These are phyloP conservation scores for Angomonas desouzai DNA, from an alignment of 208 protist species.

Conservation along the genomic window DNA sequence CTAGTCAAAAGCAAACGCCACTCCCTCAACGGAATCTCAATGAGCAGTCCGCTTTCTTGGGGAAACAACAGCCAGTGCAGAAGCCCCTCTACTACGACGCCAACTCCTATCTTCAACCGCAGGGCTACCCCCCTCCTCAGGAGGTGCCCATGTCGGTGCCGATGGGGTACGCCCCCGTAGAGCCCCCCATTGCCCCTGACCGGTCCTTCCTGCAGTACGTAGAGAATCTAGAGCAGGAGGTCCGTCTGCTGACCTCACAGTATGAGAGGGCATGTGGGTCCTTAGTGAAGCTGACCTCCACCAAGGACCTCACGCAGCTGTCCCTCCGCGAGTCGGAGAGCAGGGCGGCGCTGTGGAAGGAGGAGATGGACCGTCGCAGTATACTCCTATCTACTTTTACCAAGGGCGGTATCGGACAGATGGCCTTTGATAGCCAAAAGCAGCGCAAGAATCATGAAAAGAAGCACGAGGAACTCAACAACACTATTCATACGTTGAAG, in stretches of 20 bases:
- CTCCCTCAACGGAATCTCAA: not conserved
- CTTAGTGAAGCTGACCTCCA: not conserved
- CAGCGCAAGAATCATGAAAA: not conserved
- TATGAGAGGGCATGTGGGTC: constrained; percentile 16
- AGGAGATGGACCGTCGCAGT: not conserved
- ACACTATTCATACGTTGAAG: not conserved
- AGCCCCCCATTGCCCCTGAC: constrained; percentile 2
- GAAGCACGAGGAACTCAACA: constrained; percentile 2
- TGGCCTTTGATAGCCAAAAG: not conserved
- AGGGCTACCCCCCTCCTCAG: not conserved
- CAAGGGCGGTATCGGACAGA: not conserved
- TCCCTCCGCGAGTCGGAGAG: constrained; percentile 1
- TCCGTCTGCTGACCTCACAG: constrained; percentile 23
- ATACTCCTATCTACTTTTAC: not conserved
- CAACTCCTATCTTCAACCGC: constrained; percentile 1
- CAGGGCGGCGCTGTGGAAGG: not conserved
- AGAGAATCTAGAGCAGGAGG: constrained; percentile 28
- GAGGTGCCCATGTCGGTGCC: not conserved
- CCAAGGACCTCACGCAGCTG: constrained; percentile 9
- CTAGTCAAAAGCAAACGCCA: not conserved
- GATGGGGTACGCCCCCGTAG: not conserved
- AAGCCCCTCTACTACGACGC: not conserved
- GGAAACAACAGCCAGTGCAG: not conserved
- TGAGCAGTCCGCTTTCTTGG: not conserved
- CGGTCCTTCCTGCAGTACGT: constrained; percentile 19